Conservation (phyloP, 768 basidiomycete genomes). For the Pleurotus cornucopiae region DNA sequence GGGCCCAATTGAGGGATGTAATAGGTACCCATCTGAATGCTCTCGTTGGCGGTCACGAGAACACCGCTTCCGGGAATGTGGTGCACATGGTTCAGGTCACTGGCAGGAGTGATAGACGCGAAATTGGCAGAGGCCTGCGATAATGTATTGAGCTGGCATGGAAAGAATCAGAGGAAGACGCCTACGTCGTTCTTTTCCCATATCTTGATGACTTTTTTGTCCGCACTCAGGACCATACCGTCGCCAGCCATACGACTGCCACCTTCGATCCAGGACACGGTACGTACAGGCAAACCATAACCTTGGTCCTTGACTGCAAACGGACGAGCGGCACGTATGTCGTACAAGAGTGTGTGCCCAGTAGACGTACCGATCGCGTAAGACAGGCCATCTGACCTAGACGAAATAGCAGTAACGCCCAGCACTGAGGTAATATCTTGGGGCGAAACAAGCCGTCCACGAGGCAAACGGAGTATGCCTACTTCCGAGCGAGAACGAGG, state of each 20-base stretch:
- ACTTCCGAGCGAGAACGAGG: constrained; percentile 76
- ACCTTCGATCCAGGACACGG: constrained; percentile 86
- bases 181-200: constrained; percentile 87
- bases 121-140: constrained; percentile 80
- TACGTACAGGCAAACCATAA: constrained; percentile 87
- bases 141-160: constrained; percentile 3
- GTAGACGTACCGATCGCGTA: constrained; percentile 94
- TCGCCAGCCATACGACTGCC: constrained; percentile 81
- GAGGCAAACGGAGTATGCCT: constrained; percentile 63
- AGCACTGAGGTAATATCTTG: constrained; percentile 32
- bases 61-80: constrained; percentile 88
- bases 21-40: constrained; percentile 92
- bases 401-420: constrained; percentile 81
- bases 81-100: constrained; percentile 87
- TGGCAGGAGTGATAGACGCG: constrained; percentile 86
- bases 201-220: constrained; percentile 96
- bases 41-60: constrained; percentile 90
- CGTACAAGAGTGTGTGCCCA: constrained; percentile 92
- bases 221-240: constrained; percentile 86
- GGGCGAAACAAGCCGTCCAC: constrained; percentile 40
- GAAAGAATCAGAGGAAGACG: constrained; percentile 11
- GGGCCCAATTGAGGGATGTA: constrained; percentile 96
- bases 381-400: constrained; percentile 84
- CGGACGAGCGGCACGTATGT: constrained; percentile 79
- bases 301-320: constrained; percentile 96